Conservation (phyloP, 176 grass and related monocot species). For the Melocanna baccifera region DNA sequence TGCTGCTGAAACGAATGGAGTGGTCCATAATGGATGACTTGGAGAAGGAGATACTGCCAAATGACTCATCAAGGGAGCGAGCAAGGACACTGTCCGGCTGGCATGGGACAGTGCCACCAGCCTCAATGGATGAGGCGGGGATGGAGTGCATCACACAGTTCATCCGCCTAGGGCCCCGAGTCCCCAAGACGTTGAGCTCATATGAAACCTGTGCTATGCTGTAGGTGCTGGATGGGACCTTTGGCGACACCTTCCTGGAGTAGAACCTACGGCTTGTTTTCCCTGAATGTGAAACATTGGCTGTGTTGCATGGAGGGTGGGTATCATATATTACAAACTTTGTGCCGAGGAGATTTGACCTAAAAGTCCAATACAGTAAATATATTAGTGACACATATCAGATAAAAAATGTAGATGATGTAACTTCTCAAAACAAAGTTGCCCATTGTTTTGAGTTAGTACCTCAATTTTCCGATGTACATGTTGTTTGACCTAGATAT, state of each 20-base stretch:
- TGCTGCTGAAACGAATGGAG: conserved; percentile 61
- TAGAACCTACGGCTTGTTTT: conserved; percentile 67
- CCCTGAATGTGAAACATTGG: conserved; percentile 38
- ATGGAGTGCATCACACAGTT: conserved; percentile 87
- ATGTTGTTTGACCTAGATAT: conserved; percentile 74
- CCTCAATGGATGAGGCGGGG: conserved; percentile 62
- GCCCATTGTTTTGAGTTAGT: conserved; percentile 5
- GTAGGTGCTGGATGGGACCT: conserved; percentile 54
- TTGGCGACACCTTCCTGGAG: conserved; percentile 71
- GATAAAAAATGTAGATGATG: background rate
- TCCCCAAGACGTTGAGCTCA: conserved; percentile 86
- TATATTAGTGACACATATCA: conserved; percentile 20
- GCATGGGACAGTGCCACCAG: conserved; percentile 60
- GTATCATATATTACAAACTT: conserved; percentile 86
- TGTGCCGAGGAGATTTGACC: conserved; percentile 90
- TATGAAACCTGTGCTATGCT: conserved; percentile 78
- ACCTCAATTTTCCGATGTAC: conserved; percentile 91
- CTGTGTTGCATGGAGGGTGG: conserved; percentile 53
- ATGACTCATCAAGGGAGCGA: conserved; percentile 63
- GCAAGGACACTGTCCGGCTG: conserved; percentile 41
- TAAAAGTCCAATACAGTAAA: conserved; percentile 31
- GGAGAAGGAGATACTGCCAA: conserved; percentile 65
- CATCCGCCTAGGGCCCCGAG: conserved; percentile 80
- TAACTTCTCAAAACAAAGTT: conserved; percentile 29
- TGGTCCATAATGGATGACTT: conserved; percentile 51